Percentiles rank a stretch among this genome's conserved stretches.
Evolutionary conservation across 768 basidiomycete species (phyloP).

Genomic region (Psilocybe cubensis): DNA sequence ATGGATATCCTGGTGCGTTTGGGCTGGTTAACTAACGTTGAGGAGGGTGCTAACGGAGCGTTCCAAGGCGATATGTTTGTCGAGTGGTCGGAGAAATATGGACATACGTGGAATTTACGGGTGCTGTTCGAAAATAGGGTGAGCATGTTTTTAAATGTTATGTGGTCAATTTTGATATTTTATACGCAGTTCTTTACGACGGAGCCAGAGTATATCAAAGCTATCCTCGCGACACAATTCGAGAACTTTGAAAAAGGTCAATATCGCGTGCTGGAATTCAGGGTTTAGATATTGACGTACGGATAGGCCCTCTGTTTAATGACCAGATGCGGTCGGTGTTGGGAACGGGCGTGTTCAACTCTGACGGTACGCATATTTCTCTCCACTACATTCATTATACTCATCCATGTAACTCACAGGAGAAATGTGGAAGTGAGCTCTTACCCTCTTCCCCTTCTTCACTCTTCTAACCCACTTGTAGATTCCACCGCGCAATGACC

Average conservation of each 20-base stretch:
- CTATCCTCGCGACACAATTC: constrained; percentile 46
- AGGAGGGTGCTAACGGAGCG: background rate
- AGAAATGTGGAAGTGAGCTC: constrained; percentile 65
- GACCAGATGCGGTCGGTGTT: constrained; percentile 41
- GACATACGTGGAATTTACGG: constrained; percentile 33
- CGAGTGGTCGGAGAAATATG: constrained; percentile 26
- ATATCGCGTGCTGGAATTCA: constrained; percentile 48
- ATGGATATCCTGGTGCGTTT: constrained; percentile 4
- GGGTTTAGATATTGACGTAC: constrained; percentile 26
- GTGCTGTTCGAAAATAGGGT: constrained; percentile 43
- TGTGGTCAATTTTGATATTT: background rate
- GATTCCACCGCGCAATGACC: constrained; percentile 66
- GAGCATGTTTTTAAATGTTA: constrained; percentile 4
- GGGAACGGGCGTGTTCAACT: constrained; percentile 65
- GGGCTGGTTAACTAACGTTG: background rate
- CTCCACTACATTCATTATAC: too few relatives aligned
- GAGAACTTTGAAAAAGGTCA: constrained; percentile 53
- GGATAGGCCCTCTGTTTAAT: constrained; percentile 27
- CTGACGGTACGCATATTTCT: constrained; percentile 43
- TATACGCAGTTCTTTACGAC: constrained; percentile 41
- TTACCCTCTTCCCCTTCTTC: too few relatives aligned
- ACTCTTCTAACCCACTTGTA: constrained; percentile 16
- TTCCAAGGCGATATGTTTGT: constrained; percentile 30
- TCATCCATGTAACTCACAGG: constrained; percentile 35
- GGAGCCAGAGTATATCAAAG: constrained; percentile 56